phyloP scores from a whole-genome alignment of 768 basidiomycete species.

The Antrodiella citrinella region DNA sequence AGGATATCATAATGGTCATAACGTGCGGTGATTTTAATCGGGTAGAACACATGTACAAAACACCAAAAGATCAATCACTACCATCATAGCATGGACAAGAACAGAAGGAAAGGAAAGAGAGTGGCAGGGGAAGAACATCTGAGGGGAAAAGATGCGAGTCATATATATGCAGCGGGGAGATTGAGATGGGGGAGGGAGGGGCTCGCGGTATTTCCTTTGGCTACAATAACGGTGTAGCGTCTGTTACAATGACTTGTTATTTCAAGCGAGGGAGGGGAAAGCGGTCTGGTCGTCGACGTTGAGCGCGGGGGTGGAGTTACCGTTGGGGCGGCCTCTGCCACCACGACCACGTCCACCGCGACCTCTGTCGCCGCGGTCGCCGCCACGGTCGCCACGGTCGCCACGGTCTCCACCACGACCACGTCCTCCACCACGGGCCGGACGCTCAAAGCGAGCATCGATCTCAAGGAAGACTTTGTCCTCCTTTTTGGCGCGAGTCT shows the following conservation, averaged over 20 bases:
- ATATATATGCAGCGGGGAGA: not conserved
- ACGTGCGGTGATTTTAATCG: not conserved
- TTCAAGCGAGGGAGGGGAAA: conserved; percentile 78
- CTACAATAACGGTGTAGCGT: conserved; percentile 3
- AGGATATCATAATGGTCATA: conserved; percentile 2
- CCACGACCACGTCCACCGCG: conserved; percentile 37
- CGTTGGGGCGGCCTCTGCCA: conserved; percentile 34
- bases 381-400: conserved; percentile 31
- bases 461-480: conserved; percentile 92
- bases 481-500: conserved; percentile 70
- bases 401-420: conserved; percentile 39
- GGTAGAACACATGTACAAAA: not conserved
- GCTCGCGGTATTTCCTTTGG: conserved; percentile 3
- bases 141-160: not conserved
- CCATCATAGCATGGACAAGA: not conserved
- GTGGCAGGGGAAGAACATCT: not conserved
- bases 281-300: conserved; percentile 78
- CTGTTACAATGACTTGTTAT: not conserved
- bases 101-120: not conserved
- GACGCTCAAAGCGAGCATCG: conserved; percentile 82
- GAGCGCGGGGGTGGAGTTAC: conserved; percentile 32
- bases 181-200: not conserved
- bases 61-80: not conserved
- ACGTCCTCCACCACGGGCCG: conserved; percentile 53
- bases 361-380: conserved; percentile 30